These are phyloP conservation scores for Amyloporia xantha DNA, from an alignment of 768 basidiomycete genomes.

Conservation along the genomic window DNA sequence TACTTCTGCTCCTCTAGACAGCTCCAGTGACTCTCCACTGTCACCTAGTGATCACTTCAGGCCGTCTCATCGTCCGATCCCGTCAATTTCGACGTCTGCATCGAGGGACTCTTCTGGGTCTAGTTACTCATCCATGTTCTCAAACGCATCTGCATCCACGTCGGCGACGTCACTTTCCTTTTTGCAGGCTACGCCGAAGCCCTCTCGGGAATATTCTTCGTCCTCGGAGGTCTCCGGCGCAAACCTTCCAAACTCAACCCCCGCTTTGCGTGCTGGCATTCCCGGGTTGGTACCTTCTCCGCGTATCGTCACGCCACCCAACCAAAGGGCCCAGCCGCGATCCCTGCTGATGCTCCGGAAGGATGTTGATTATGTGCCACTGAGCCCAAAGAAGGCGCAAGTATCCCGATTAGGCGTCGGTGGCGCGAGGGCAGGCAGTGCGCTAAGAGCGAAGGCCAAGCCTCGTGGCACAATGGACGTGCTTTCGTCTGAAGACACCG, in stretches of 20 bases:
- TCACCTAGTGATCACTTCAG: slow-evolving; percentile 11
- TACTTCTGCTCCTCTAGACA: too few species aligned
- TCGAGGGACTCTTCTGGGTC: slow-evolving; percentile 6
- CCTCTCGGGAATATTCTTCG: slow-evolving; percentile 4
- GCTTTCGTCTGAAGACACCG: slow-evolving; percentile 9
- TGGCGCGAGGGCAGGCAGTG: slow-evolving; percentile 12
- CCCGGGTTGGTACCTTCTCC: slow-evolving; percentile 9
- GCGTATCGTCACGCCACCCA: slow-evolving; percentile 16
- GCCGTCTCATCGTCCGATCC: slow-evolving; percentile 2
- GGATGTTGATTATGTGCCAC: slow-evolving; percentile 69
- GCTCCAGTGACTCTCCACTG: neutral
- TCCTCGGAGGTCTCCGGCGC: neutral
- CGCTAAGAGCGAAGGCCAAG: slow-evolving; percentile 8
- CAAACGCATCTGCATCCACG: slow-evolving; percentile 12
- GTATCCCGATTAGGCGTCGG: slow-evolving; percentile 27
- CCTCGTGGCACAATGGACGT: neutral
- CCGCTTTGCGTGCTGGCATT: too few species aligned
- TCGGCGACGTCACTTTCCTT: slow-evolving; percentile 12
- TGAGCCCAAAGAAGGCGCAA: slow-evolving; percentile 58
- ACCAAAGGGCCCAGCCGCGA: slow-evolving; percentile 29
- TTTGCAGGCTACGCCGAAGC: slow-evolving; percentile 13
- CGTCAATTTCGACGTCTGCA: neutral
- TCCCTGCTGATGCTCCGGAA: slow-evolving; percentile 59
- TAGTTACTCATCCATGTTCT: slow-evolving; percentile 13
- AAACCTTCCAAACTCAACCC: neutral